These are phyloP conservation scores for Prunus mongolica DNA, from an alignment of 306 rosid genomes.

Conservation along the genomic window DNA sequence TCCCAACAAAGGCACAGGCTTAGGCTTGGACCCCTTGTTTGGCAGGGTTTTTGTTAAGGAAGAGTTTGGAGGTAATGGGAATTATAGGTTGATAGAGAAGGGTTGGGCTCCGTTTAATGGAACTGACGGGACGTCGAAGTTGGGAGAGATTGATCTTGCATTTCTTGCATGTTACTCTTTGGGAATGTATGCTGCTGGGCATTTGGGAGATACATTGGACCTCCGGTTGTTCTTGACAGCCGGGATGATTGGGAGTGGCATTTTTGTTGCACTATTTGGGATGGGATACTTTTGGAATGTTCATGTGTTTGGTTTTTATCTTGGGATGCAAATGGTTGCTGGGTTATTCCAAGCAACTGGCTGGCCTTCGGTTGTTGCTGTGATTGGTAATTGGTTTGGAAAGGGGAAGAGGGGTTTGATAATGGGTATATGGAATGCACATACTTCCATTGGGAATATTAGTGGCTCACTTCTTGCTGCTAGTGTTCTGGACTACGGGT, in stretches of 20 bases:
- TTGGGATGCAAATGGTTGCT: conserved; percentile 66
- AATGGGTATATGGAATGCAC: conserved; percentile 90
- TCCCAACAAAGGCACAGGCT: conserved; percentile 6
- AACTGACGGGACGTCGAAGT: conserved; percentile 49
- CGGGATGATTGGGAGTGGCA: conserved; percentile 81
- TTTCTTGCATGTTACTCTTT: conserved; percentile 61
- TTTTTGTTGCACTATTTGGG: conserved; percentile 60
- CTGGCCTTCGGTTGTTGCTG: conserved; percentile 91
- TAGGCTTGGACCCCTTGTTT: conserved; percentile 30
- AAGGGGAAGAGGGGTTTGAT: conserved; percentile 71
- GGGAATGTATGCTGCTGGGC: conserved; percentile 78
- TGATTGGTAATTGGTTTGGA: conserved; percentile 86
- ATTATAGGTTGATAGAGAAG: neutral
- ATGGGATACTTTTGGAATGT: conserved; percentile 68
- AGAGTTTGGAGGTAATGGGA: neutral
- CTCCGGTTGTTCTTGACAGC: conserved; percentile 50
- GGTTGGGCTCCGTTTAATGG: conserved; percentile 77
- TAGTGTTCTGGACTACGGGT: conserved; percentile 67
- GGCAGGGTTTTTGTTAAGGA: conserved; percentile 29
- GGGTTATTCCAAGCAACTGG: conserved; percentile 85
- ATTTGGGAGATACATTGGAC: conserved; percentile 65
- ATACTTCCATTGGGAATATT: conserved; percentile 80
- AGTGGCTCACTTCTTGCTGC: conserved; percentile 75
- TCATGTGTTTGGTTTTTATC: conserved; percentile 59
- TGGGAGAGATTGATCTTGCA: conserved; percentile 78